Evolutionary conservation across 1,139 yeast genomes (phyloP), one percentile per base, ranked within the genome.

Genomic region (Blastobotrys petasosporus): DNA sequence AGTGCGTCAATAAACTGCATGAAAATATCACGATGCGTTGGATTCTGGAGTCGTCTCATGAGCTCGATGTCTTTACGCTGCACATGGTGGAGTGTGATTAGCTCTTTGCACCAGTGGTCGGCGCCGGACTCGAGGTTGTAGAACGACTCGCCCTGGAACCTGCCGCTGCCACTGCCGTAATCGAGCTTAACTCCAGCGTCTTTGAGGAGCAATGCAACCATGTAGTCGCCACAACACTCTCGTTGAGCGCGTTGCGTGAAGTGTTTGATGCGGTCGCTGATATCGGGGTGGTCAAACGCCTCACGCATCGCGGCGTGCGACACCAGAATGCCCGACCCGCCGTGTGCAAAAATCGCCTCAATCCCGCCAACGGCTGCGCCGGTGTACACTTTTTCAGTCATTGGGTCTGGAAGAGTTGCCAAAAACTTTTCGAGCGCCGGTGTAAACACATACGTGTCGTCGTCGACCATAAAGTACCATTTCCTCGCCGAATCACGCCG

Each of bases 381-480:
- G 44, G 64, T 47, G 50, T 63, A 64, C 16, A 54, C 50, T 5
- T 58, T 20, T 20, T 20, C 55, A 33, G 54, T 47, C 10, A 42
- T 46, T 30, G 58, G 56, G 42, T 63, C 55, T 4, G 6, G 6
- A 33, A 60, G 48, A 4, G 49, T 48, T n/a, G 45, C 13, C 12
- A 64, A 53, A 46, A 53, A 58, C 12, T 45, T 46, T 41, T 58
- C 47, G 41, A 64, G 46, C 38, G 58, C 59, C 32, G 54, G 58
- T 42, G 59, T 54, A 40, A 61, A 42, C 28, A 66, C 39, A 39
- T 52, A 56, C n/a, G 68, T 58, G 45, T 66, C 70, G 39, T 62
- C 69, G 44, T 66, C 70, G 37, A 65, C 55, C 53, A 66, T 57
- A 35, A 65, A 53, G 49, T 57, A 66, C 70, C 70, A 66, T 29